Conservation (phyloP, 805 yeast genomes). For the Myxozyma sirexii region DNA sequence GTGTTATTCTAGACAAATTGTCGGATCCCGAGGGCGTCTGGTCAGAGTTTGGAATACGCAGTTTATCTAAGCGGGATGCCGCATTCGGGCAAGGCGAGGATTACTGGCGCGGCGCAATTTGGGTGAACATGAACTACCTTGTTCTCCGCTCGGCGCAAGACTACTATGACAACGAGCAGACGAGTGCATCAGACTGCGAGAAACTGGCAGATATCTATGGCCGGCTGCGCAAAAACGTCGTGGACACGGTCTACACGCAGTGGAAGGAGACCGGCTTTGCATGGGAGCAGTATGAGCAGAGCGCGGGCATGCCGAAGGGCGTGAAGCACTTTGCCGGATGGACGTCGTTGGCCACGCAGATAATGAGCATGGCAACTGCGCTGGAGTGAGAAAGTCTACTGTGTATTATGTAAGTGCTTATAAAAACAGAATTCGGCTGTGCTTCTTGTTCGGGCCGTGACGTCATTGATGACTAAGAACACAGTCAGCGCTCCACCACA, state of each 20-base stretch:
- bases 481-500: slow-evolving; percentile 7
- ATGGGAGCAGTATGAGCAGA: slow-evolving; percentile 88
- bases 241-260: slow-evolving; percentile 65
- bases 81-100: slow-evolving; percentile 78
- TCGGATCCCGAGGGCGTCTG: slow-evolving; percentile 74
- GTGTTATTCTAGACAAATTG: slow-evolving; percentile 58
- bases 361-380: slow-evolving; percentile 78
- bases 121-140: slow-evolving; percentile 90
- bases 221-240: slow-evolving; percentile 65
- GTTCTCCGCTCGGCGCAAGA: slow-evolving; percentile 64
- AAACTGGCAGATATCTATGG: slow-evolving; percentile 55
- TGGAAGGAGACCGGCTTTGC: slow-evolving; percentile 79
- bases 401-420: too few relatives aligned
- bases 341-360: slow-evolving; percentile 79
- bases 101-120: slow-evolving; percentile 94
- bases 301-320: slow-evolving; percentile 73
- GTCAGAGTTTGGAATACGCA: slow-evolving; percentile 77
- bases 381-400: too few relatives aligned
- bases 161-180: slow-evolving; percentile 51
- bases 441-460: background rate
- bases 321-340: slow-evolving; percentile 93
- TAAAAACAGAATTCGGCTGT: too few relatives aligned
- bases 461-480: slow-evolving; percentile 6
- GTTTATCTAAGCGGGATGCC: slow-evolving; percentile 68
- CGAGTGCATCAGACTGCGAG: slow-evolving; percentile 42